phyloP scores from a whole-genome alignment of 2,329 filamentous ascomycete species.

The Colletotrichum sp. region DNA sequence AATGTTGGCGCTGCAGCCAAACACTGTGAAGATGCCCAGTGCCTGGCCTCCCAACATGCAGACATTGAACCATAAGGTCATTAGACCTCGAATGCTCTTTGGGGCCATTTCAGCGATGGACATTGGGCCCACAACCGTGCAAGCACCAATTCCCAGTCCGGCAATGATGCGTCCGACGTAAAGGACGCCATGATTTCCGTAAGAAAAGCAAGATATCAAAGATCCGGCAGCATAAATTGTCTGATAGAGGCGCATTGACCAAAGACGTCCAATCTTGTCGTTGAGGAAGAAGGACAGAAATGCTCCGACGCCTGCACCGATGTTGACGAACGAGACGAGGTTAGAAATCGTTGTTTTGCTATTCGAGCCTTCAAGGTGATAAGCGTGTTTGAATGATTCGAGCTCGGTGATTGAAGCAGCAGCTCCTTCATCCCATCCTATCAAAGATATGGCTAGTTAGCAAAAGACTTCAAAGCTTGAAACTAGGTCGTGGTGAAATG shows the following conservation, averaged over 20 bases:
- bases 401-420: conserved; percentile 38
- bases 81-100: conserved; percentile 34
- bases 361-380: conserved; percentile 32
- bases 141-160: conserved; percentile 41
- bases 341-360: background rate
- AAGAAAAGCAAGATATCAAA: conserved; percentile 33
- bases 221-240: conserved; percentile 34
- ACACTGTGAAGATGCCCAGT: conserved; percentile 33
- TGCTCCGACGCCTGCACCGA: conserved; percentile 24
- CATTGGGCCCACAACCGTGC: conserved; percentile 36
- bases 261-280: conserved; percentile 36
- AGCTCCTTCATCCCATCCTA: conserved; percentile 40
- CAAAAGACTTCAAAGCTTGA: too few relatives aligned
- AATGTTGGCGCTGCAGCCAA: conserved; percentile 35
- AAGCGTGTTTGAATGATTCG: conserved; percentile 30
- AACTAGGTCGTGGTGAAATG: background rate
- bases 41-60: conserved; percentile 26
- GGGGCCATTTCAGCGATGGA: conserved; percentile 38
- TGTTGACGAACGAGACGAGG: conserved; percentile 36
- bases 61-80: conserved; percentile 37
- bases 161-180: conserved; percentile 37
- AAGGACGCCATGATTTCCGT: conserved; percentile 35
- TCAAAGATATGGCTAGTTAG: background rate
- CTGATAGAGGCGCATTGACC: background rate
- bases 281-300: conserved; percentile 44